Evolutionary conservation across 192 early-diverging fungal species (phyloP), one percentile per base, ranked within the genome.

Genomic region (Phycomyces nitens): DNA sequence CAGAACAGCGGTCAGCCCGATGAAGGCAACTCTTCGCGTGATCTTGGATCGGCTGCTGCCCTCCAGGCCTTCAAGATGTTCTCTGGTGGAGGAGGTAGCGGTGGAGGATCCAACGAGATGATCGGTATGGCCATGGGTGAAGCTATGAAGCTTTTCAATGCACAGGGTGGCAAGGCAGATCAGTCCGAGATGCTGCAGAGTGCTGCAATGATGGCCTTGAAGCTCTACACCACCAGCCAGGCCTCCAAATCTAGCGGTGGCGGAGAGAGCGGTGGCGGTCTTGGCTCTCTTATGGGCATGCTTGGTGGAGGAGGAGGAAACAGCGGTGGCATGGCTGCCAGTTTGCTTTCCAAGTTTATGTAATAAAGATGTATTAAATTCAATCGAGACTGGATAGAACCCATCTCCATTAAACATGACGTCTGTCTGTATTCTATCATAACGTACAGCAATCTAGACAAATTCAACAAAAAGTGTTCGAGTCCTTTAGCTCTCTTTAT

Each of bases 121-220:
- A 66, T 75, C 22, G 73, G 73, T 43, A 52, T 75, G 49, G 73
- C 73, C 24, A 75, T 75, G 73, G 62, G 67, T 22, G 73, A 75
- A 64, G 73, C 68, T 40, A 75, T 49, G 52, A 75, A 75, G 18
- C 56, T 75, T 15, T 64, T 70, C 18, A 61, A 70, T 12, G 51
- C 62, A 21, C 61, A 64, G 26, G 50, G 56, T 47, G 56, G 65
- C 27, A 47, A 47, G 27, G 68, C 57, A n/a, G 56, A 67, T 42
- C 57, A 75, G 42, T 22, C 41, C 26, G 73, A 68, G 43, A 70
- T 75, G 63, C 38, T 75, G 8, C 56, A 65, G 47, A 62, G 53
- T 59, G 73, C 73, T 49, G 73, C 60, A 18, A 22, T 34, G 18
- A 75, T 75, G 73, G 73, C 73, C 55, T 63, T 75, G 64, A 70